Evolutionary conservation across 2,329 filamentous ascomycete species (phyloP), one percentile per base, ranked within the genome.

Genomic region (Zymoseptoria passerinii): DNA sequence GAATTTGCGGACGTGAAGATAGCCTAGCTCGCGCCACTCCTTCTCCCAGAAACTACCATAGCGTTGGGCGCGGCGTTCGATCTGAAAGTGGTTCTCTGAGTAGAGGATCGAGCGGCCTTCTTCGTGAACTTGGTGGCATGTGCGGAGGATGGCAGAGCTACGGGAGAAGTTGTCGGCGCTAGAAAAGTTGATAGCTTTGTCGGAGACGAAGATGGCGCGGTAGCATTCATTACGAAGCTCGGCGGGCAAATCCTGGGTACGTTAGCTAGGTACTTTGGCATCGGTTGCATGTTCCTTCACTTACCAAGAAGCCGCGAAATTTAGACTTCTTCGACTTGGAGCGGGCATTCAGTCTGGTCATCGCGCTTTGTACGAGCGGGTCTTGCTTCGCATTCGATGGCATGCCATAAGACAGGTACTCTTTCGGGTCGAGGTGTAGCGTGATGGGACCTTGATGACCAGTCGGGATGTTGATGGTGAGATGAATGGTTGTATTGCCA

Each of bases 141-240:
- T 77, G 28, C 75, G 70, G 28, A 81, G 71, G 35, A 81, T 72
- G 4, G 75, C 75, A 2, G 74, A 69, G 10, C 77, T 77, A 28
- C 71, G 72, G 58, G 80, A 74, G 50, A 49, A 19, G 56, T 73
- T 73, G 18, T 61, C 57, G 3, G 72, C 71, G 6, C 63, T 53
- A 13, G 62, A 63, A 51, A 80, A 75, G 57, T 71, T 67, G 50
- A 80, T 40, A 52, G 64, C 7, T 67, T 58, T 3, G 1, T 69
- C 63, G 8, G 67, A 61, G 19, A 75, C 70, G 53, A 81, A 78
- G 8, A 77, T 59, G 8, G 72, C 61, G 3, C 73, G 70, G 63
- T 81, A 81, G 44, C 81, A 71, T 18, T 74, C 72, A 60, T 80
- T 78, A 13, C 79, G 73, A 4, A 81, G 61, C 62, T 81, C 79